Evolutionary conservation across 371 early-diverging fungal genomes (phyloP).

Genomic region (Lichtheimia hyalospora): DNA sequence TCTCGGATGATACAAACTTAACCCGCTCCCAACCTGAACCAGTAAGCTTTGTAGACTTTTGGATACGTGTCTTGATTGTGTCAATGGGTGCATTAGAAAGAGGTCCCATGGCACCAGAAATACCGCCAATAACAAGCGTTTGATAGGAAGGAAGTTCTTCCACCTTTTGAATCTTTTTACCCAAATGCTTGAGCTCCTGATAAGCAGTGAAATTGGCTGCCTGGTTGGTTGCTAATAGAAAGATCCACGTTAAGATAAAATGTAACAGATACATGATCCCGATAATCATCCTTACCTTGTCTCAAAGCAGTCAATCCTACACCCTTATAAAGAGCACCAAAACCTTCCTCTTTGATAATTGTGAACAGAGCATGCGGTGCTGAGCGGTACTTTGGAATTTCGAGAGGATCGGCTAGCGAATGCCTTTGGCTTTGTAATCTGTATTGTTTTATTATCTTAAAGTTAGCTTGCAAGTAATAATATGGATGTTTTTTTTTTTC

Average conservation of each 20-base stretch:
- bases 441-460: not conserved
- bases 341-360: slow-evolving; percentile 92
- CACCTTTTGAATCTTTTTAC: slow-evolving; percentile 65
- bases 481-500: no score
- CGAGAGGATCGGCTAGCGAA: slow-evolving; percentile 95
- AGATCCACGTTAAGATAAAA: not conserved
- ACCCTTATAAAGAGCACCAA: slow-evolving; percentile 90
- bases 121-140: slow-evolving; percentile 77
- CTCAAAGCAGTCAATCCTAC: slow-evolving; percentile 92
- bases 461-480: no score
- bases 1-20: slow-evolving; percentile 35
- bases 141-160: slow-evolving; percentile 87
- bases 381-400: slow-evolving; percentile 95
- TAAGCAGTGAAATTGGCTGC: slow-evolving; percentile 98
- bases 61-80: slow-evolving; percentile 98
- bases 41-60: slow-evolving; percentile 68
- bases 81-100: slow-evolving; percentile 64
- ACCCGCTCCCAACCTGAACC: slow-evolving; percentile 85
- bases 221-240: slow-evolving; percentile 87
- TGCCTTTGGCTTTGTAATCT: slow-evolving; percentile 79
- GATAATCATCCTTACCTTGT: slow-evolving; percentile 65
- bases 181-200: slow-evolving; percentile 83
- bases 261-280: not conserved
- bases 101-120: slow-evolving; percentile 84
- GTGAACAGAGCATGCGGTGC: slow-evolving; percentile 92